These are phyloP conservation scores for Davidsoniella neocaledoniae DNA, from an alignment of 2,329 filamentous ascomycete genomes.

Conservation along the genomic window DNA sequence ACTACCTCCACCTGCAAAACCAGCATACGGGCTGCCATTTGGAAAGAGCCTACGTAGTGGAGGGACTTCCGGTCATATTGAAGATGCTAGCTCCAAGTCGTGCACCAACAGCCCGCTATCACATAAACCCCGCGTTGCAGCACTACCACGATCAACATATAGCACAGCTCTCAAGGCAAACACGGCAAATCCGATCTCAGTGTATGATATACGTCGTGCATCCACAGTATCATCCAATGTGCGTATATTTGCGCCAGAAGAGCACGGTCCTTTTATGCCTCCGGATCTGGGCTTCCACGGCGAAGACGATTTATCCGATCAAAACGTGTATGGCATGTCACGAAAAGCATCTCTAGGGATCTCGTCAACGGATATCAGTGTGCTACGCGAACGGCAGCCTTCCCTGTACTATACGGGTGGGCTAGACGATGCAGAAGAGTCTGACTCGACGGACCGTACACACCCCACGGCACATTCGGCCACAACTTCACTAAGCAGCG, in stretches of 20 bases:
- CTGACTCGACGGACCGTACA: background rate
- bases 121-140: no score
- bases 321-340: background rate
- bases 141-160: no score
- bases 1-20: background rate
- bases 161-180: no score
- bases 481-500: conserved; percentile 13
- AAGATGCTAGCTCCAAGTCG: no score
- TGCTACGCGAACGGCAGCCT: background rate
- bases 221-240: background rate
- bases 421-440: background rate
- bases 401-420: conserved; percentile 3
- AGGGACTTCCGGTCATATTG: no score
- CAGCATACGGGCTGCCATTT: no score
- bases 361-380: no score
- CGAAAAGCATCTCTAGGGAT: no score
- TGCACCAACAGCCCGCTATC: no score
- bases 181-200: background rate
- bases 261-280: background rate
- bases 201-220: conserved; percentile 1
- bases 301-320: background rate
- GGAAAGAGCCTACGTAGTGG: no score
- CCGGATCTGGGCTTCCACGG: background rate
- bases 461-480: background rate
- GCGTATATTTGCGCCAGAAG: background rate